These are phyloP conservation scores for Coprinellus aureogranulatus DNA, from an alignment of 768 basidiomycete species.

Conservation along the genomic window DNA sequence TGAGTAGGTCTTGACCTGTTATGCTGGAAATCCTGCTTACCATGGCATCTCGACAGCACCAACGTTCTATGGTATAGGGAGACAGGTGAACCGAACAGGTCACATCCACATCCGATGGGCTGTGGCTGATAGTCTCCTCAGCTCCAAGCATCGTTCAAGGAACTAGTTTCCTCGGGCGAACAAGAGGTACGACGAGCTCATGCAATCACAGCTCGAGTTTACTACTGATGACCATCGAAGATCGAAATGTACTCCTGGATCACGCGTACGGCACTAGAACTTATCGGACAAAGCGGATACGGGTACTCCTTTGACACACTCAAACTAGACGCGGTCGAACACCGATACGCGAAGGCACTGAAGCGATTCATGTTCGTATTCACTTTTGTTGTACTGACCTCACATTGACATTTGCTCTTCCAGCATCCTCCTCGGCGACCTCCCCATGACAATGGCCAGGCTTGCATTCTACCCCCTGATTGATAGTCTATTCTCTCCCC, in stretches of 20 bases:
- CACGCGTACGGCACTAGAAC: conserved; percentile 27
- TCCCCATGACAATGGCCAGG: too few relatives aligned
- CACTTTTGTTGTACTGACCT: too few relatives aligned
- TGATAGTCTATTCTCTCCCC: too few relatives aligned
- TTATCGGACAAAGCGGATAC: conserved; percentile 30
- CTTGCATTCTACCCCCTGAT: too few relatives aligned
- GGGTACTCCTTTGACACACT: conserved; percentile 34
- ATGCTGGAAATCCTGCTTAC: neutral
- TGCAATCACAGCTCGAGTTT: neutral
- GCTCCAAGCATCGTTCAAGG: conserved; percentile 31
- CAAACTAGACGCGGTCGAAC: conserved; percentile 21
- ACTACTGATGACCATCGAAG: neutral
- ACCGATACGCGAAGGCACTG: conserved; percentile 28
- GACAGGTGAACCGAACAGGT: conserved; percentile 21
- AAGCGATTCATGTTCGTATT: conserved; percentile 26
- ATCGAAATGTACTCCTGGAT: conserved; percentile 24
- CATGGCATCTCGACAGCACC: conserved; percentile 23
- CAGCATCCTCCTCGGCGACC: too few relatives aligned
- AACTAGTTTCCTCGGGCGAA: neutral
- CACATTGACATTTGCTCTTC: too few relatives aligned
- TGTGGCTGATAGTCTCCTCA: conserved; percentile 20
- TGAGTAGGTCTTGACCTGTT: conserved; percentile 17
- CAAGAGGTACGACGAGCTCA: conserved; percentile 7
- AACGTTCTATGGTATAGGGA: conserved; percentile 23
- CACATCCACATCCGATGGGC: conserved; percentile 8